Percentiles rank a stretch among this genome's conserved stretches.
Conservation (phyloP, 371 early-diverging fungal species). For the Amoeboaphelidium protococcarum region DNA sequence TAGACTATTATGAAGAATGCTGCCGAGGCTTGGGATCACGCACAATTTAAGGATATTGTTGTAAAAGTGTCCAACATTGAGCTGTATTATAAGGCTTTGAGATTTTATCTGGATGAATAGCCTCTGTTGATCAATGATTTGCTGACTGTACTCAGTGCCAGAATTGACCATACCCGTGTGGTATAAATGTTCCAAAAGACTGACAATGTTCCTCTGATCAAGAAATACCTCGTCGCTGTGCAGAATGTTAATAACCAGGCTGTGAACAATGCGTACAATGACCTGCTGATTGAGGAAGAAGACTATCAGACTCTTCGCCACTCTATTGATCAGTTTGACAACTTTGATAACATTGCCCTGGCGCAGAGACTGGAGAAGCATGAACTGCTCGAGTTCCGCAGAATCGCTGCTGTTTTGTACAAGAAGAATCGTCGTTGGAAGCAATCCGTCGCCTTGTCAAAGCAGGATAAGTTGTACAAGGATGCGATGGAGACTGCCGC, state of each 20-base stretch:
- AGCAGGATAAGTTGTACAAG: constrained; percentile 79
- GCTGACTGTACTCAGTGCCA: constrained; percentile 50
- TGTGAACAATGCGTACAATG: constrained; percentile 80
- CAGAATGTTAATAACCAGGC: constrained; percentile 47
- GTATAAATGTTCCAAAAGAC: constrained; percentile 84
- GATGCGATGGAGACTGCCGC: constrained; percentile 93
- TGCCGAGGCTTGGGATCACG: constrained; percentile 77
- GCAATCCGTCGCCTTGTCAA: constrained; percentile 75
- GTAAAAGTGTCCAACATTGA: constrained; percentile 87
- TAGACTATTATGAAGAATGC: constrained; percentile 78
- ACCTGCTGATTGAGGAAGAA: constrained; percentile 84
- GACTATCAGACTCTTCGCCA: constrained; percentile 68
- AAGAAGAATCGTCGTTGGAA: constrained; percentile 79
- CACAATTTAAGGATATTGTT: constrained; percentile 74
- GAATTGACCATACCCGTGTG: constrained; percentile 82
- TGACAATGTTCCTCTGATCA: constrained; percentile 82
- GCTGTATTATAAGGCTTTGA: constrained; percentile 82
- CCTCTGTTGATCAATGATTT: constrained; percentile 76
- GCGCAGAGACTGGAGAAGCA: constrained; percentile 77
- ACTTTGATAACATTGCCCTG: constrained; percentile 69
- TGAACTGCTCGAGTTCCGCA: constrained; percentile 80
- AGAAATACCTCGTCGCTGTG: constrained; percentile 66
- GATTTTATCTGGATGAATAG: constrained; percentile 83
- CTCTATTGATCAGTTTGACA: constrained; percentile 66
- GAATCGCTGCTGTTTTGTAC: constrained; percentile 82